Conservation (phyloP, 2,329 filamentous ascomycete species). For the Stenocarpella maydis region DNA sequence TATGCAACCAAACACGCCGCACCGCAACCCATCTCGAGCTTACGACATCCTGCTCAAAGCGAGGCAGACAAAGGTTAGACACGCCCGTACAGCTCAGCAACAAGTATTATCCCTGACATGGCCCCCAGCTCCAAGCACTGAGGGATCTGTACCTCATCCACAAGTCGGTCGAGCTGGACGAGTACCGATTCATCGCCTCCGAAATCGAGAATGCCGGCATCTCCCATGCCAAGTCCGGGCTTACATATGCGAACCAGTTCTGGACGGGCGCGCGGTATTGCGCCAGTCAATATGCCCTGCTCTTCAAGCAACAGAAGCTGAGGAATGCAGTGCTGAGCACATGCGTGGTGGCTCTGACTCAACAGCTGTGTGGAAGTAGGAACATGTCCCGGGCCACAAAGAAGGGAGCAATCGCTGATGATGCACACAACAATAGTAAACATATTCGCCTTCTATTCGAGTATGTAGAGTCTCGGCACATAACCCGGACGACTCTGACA, state of each 20-base stretch:
- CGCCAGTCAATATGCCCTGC: conserved; percentile 37
- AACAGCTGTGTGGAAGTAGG: conserved; percentile 48
- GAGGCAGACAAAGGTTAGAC: conserved; percentile 47
- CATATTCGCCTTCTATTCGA: conserved; percentile 55
- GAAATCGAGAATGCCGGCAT: background rate
- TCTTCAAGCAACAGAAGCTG: conserved; percentile 40
- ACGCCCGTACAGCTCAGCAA: background rate
- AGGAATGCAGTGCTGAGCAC: conserved; percentile 46
- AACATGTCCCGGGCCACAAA: background rate
- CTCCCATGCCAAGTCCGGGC: conserved; percentile 6
- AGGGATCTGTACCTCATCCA: conserved; percentile 52
- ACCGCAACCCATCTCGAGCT: conserved; percentile 46
- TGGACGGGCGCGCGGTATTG: conserved; percentile 15
- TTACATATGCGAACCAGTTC: conserved; percentile 29
- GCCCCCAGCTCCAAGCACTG: conserved; percentile 48
- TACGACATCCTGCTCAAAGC: conserved; percentile 46
- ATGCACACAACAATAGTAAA: conserved; percentile 43
- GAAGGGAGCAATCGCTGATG: background rate
- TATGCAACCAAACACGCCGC: conserved; percentile 46
- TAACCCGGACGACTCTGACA: conserved; percentile 32
- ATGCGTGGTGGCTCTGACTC: conserved; percentile 43
- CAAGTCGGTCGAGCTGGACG: conserved; percentile 41
- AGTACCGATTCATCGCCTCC: conserved; percentile 33
- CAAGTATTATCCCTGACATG: background rate
- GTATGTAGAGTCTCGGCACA: conserved; percentile 37